Conservation (phyloP, 441 rosid genomes). For the Aleurites moluccanus region DNA sequence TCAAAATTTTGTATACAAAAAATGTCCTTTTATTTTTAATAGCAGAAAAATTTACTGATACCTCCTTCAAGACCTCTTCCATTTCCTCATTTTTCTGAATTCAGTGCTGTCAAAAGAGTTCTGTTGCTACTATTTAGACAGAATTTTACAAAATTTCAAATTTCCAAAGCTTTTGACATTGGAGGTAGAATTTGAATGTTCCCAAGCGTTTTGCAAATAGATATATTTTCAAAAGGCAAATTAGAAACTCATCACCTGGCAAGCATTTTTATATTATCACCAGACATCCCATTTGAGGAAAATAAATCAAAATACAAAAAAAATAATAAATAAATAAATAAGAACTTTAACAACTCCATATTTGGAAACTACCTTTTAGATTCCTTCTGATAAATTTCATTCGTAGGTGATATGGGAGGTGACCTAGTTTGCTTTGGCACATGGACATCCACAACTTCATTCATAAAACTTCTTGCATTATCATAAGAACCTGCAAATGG, state of each 20-base stretch:
- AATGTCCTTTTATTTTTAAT: neutral
- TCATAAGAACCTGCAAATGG: conserved; percentile 32
- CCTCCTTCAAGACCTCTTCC: neutral
- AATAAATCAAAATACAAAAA: neutral
- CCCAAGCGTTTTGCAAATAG: neutral
- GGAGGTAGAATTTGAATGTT: neutral
- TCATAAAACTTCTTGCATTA: conserved; percentile 28
- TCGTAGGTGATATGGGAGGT: conserved; percentile 33
- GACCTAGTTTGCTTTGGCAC: conserved; percentile 46
- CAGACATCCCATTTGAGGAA: neutral
- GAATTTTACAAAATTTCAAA: neutral
- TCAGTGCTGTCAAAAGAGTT: conserved; percentile 2
- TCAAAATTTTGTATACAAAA: neutral
- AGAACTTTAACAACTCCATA: conserved; percentile 2
- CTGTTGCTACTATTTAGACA: neutral
- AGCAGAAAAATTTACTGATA: neutral
- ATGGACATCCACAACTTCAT: conserved; percentile 40
- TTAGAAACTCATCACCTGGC: conserved; percentile 1
- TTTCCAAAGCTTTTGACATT: neutral
- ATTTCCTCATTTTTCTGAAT: neutral
- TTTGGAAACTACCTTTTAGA: conserved; percentile 44
- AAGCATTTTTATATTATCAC: neutral
- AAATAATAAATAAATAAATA: conserved; percentile 23
- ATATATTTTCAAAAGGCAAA: neutral
- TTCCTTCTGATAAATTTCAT: conserved; percentile 39